A percentile compares a stretch with the other conserved stretches of the same genome.
Conservation (phyloP, 2,329 filamentous ascomycete genomes). For the Aspergillus ustus region DNA sequence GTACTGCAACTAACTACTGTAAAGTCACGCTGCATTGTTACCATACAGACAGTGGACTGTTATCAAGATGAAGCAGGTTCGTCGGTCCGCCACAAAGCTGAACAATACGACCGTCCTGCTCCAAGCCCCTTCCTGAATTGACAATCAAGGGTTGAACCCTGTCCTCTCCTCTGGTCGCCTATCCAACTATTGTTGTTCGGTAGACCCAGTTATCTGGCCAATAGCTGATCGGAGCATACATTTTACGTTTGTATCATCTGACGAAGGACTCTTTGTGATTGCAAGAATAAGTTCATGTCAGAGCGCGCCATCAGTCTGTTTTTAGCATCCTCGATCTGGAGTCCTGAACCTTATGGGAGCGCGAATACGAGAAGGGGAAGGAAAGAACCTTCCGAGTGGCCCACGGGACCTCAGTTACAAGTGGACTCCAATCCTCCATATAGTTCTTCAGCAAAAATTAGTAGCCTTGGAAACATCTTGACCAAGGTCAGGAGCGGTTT, state of each 20-base stretch:
- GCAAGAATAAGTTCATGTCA: background rate
- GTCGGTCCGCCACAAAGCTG: background rate
- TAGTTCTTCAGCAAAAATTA: no score
- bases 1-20: constrained; percentile 18
- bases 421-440: background rate
- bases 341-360: background rate
- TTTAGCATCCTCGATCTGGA: background rate
- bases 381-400: background rate
- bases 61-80: background rate
- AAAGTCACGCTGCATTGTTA: constrained; percentile 40
- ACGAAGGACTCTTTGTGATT: background rate
- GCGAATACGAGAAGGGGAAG: background rate
- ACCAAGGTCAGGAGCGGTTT: background rate
- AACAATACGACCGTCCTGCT: background rate
- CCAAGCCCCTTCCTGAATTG: background rate
- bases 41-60: constrained; percentile 22
- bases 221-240: background rate
- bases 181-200: background rate
- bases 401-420: background rate
- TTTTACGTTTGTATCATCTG: background rate
- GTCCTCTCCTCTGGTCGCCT: background rate
- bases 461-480: background rate
- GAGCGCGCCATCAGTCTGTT: background rate
- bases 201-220: background rate
- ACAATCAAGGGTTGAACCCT: background rate